Base-by-base conservation (phyloP, 345 rosid genomes). In the Firmiana major region DNA sequence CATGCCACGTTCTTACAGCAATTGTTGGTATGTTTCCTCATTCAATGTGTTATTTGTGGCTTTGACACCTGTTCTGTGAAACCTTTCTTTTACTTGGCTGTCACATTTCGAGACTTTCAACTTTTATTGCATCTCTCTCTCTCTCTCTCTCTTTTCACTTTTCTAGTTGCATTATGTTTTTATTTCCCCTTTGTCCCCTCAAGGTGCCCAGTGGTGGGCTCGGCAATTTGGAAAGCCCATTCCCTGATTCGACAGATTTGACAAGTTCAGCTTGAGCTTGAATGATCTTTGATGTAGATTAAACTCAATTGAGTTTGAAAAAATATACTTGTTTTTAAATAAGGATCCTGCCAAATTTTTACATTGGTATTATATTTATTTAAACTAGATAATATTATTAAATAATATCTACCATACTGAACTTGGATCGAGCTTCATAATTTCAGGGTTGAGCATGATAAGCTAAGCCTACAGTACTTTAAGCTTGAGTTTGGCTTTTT, bases 141-240 rank as follows among this genome's bases (percentile, higher is more conserved):
- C 6, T 26, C 34, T 31, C 34, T 31, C 34, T 36, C 24, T 12
- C 70, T 9, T 75, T 76, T 72, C 36, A 17, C 57, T 53, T 36
- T 71, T 63, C 68, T 72, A 65, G 54, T 66, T 42, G 43, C 60
- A 63, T 43, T 31, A n/a, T 34, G 4, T 6, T 71, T 77, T 76
- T 19, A 48, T 79, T 13, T 21, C 67, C 36, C 72, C 69, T 66
- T 34, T 22, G 74, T 73, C 46, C 60, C 58, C 16, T 79, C 16
- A 80, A 97, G 99, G 99, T 84, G 94, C 97, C 43, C 93, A 90
- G 79, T 97, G 99, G 98, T 97, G 99, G 99, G 83, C 64, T 70
- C 98, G 87, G 74, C 79, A 79, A 15, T 85, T 94, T 77, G 93
- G 91, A 31, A 77, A 85, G 81, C 87, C 99, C 36, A 11, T 97